Evolutionary conservation across 2,329 filamentous ascomycete genomes (phyloP), one percentile per base, ranked within the genome.

Genomic region (Massarina eburnea): DNA sequence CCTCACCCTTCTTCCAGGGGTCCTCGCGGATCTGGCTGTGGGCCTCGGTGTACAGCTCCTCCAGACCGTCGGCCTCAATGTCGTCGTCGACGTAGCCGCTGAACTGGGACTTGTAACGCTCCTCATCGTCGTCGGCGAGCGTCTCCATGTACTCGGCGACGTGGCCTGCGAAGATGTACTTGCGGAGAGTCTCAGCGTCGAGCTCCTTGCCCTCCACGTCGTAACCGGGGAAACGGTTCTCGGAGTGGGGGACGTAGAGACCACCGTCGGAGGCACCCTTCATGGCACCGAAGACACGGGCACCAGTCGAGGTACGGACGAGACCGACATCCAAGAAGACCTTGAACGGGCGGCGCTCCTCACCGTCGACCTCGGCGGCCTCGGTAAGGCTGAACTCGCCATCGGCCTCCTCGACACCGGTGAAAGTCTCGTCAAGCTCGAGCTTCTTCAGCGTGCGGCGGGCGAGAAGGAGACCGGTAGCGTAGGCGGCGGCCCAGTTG

Each of bases 91-190:
- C 88, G 84, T 99, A 99, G 79, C 94, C 87, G 76, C 85, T 81
- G 88, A 99, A 99, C 83, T 99, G 94, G 67, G 84, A 85, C 84
- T 92, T 92, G 89, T 90, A 99, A 74, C 94, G 91, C 85, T 99
- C 94, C 88, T 99, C 94, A 73, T 99, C 94, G 74, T 99, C 94
- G 70, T 99, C 94, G 78, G 94, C 94, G 59, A 99, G 89, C 49
- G 88, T 94, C 87, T 99, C 94, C 94, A 99, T 99, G 86, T 99
- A 99, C 85, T 99, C 94, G 65, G 92, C 91, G 59, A 99, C 89
- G 85, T 99, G 94, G 54, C 94, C 92, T 72, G 83, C 94, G 77
- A 89, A 92, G 83, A 99, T 99, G 88, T 99, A 99, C 83, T 91
- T 95, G 84, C 92, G 91, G 73, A 99, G 89, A 63, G 84, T 88